These are phyloP conservation scores for Caryopteris hybrid DNA, from an alignment of 305 asterid genomes.

Conservation along the genomic window DNA sequence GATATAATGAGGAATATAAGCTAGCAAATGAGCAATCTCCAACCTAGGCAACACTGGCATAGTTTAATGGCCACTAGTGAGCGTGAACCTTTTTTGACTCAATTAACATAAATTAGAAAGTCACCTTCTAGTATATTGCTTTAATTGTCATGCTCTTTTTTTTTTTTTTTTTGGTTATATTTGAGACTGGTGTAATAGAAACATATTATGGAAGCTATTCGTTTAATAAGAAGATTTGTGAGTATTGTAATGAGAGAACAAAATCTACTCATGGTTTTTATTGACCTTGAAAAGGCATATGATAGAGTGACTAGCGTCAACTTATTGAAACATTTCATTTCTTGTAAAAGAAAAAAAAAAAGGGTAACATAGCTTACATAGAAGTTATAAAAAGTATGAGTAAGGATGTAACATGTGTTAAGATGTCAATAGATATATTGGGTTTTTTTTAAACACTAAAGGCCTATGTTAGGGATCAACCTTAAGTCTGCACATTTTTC, in stretches of 20 bases:
- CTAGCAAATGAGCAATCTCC: too few relatives aligned
- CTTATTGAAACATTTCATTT: too few relatives aligned
- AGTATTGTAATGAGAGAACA: not conserved
- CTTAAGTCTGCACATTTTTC: not conserved
- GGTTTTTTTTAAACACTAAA: not conserved
- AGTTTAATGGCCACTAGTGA: not conserved
- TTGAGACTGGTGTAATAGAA: not conserved
- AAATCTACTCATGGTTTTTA: not conserved
- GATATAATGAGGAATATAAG: too few relatives aligned
- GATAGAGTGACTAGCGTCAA: too few relatives aligned
- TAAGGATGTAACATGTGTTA: not conserved
- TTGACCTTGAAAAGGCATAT: not conserved
- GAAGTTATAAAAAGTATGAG: too few relatives aligned
- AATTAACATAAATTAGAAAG: not conserved
- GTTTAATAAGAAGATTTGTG: not conserved
- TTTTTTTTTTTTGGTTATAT: constrained; percentile 1
- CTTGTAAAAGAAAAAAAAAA: too few relatives aligned
- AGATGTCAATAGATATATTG: not conserved
- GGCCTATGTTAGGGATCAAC: not conserved
- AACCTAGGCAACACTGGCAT: too few relatives aligned
- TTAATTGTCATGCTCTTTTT: not conserved
- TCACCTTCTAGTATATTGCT: constrained; percentile 7
- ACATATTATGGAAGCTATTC: not conserved
- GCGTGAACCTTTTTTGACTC: constrained; percentile 2
- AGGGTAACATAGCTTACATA: not conserved